These are phyloP conservation scores for Orbilia quercus DNA, from an alignment of 2,329 filamentous ascomycete genomes.

Conservation along the genomic window DNA sequence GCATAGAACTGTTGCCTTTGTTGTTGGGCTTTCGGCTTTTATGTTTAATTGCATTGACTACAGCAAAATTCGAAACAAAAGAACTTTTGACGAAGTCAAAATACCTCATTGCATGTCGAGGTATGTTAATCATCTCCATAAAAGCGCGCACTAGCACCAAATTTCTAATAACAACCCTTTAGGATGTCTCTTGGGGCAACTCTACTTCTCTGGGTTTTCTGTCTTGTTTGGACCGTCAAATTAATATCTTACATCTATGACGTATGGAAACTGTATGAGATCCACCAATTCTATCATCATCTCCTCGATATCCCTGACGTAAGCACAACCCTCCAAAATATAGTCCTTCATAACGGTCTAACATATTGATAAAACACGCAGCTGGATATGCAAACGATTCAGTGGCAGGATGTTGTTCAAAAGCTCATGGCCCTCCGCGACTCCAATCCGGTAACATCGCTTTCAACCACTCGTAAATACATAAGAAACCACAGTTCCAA, in stretches of 20 bases:
- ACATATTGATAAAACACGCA: slow-evolving; percentile 21
- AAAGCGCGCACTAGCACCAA: background rate
- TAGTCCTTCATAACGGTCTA: background rate
- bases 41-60: slow-evolving; percentile 89
- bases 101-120: slow-evolving; percentile 77
- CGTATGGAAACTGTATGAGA: slow-evolving; percentile 76
- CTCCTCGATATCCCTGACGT: slow-evolving; percentile 81
- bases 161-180: background rate
- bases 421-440: slow-evolving; percentile 86
- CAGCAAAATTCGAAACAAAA: slow-evolving; percentile 74
- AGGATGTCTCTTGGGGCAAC: slow-evolving; percentile 82
- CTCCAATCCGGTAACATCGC: slow-evolving; percentile 84
- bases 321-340: background rate
- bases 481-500: slow-evolving; percentile 80
- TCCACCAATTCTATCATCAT: slow-evolving; percentile 87
- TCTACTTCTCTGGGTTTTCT: slow-evolving; percentile 82
- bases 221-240: slow-evolving; percentile 86
- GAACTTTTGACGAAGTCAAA: slow-evolving; percentile 66
- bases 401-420: slow-evolving; percentile 90
- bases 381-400: slow-evolving; percentile 90
- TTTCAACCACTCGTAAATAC: slow-evolving; percentile 70
- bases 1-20: slow-evolving; percentile 79
- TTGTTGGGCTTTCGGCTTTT: slow-evolving; percentile 84
- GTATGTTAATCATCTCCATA: slow-evolving; percentile 25
- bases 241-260: slow-evolving; percentile 79